phyloP scores from a whole-genome alignment of 306 rosid genomes.

The Cercis canadensis region DNA sequence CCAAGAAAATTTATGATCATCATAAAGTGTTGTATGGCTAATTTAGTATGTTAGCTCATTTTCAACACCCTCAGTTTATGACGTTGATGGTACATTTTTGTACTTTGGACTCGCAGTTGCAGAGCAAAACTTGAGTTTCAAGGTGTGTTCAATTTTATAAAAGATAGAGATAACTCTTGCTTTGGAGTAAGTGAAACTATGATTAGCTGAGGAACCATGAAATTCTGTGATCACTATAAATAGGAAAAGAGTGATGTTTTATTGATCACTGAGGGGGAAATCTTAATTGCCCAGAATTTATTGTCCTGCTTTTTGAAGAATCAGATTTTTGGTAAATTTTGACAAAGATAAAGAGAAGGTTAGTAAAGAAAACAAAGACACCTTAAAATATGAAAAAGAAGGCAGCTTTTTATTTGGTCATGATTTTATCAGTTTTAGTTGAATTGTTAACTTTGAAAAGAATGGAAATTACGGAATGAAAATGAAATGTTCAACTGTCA shows the following conservation, averaged over 20 bases:
- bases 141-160: slow-evolving; percentile 2
- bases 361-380: slow-evolving; percentile 12
- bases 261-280: slow-evolving; percentile 20
- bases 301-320: background rate
- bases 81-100: no score
- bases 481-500: background rate
- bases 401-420: slow-evolving; percentile 24
- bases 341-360: slow-evolving; percentile 2
- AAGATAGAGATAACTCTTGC: slow-evolving; percentile 19
- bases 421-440: slow-evolving; percentile 8
- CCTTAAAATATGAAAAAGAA: slow-evolving; percentile 8
- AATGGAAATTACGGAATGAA: no score
- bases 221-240: slow-evolving; percentile 44
- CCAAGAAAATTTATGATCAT: background rate
- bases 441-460: slow-evolving; percentile 24
- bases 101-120: no score
- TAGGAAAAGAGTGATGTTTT: slow-evolving; percentile 33
- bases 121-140: no score
- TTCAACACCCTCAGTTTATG: no score
- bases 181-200: slow-evolving; percentile 48
- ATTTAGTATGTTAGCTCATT: no score
- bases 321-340: background rate
- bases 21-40: no score
- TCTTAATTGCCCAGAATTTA: slow-evolving; percentile 17
- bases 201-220: slow-evolving; percentile 37